Conservation (phyloP, 176 grass and related monocot genomes). For the Musa troglodytarum region DNA sequence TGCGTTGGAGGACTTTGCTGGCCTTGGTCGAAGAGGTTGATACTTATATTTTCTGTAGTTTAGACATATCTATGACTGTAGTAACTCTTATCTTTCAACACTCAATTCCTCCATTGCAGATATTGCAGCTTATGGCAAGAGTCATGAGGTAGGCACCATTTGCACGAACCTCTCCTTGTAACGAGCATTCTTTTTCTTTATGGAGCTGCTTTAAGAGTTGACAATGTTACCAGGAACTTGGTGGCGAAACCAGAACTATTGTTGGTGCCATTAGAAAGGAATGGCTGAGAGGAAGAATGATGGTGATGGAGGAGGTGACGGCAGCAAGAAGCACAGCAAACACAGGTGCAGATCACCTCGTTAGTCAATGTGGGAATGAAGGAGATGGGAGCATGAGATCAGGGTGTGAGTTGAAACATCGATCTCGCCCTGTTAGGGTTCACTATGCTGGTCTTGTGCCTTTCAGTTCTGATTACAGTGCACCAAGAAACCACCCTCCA, state of each 20-base stretch:
- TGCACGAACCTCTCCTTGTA: background rate
- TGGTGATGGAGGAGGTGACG: background rate
- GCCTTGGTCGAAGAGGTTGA: background rate
- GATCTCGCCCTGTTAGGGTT: conserved; percentile 7
- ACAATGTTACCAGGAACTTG: background rate
- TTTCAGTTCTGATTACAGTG: conserved; percentile 23
- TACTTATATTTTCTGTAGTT: background rate
- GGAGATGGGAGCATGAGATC: conserved; percentile 18
- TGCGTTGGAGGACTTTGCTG: background rate
- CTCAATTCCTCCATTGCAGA: background rate
- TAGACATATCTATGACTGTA: too few relatives aligned
- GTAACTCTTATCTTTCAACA: too few relatives aligned
- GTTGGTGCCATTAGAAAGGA: background rate
- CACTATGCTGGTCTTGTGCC: conserved; percentile 30
- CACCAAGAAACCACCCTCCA: conserved; percentile 47
- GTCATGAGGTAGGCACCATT: background rate
- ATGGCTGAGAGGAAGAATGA: conserved; percentile 1
- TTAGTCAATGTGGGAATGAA: background rate
- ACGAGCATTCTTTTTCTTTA: too few relatives aligned
- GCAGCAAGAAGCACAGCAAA: background rate
- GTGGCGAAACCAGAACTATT: background rate
- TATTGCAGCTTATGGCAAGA: background rate
- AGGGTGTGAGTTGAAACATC: conserved; percentile 27
- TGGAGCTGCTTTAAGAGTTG: too few relatives aligned
- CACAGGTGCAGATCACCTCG: conserved; percentile 45